These are phyloP conservation scores for Eucalyptus melliodora DNA, from an alignment of 345 rosid species.

Conservation along the genomic window DNA sequence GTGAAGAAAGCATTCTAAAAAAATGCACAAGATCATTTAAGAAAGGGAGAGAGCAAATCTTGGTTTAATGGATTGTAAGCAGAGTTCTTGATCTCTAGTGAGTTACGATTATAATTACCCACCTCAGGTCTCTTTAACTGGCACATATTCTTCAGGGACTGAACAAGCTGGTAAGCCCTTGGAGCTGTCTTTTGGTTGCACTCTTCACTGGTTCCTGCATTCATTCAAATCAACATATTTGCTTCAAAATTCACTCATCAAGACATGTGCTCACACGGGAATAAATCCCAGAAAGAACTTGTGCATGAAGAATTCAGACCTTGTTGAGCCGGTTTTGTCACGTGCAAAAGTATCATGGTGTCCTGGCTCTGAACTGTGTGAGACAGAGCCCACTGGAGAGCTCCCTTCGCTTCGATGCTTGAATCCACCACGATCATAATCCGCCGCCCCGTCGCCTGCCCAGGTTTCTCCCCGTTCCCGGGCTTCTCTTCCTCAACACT, in stretches of 20 bases:
- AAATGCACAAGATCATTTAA: not conserved
- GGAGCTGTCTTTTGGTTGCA: conserved; percentile 28
- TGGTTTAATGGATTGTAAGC: not conserved
- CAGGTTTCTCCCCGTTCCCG: not conserved
- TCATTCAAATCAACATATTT: not conserved
- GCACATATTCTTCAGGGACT: conserved; percentile 47
- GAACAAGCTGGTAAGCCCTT: conserved; percentile 33
- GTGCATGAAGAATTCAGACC: conserved; percentile 5
- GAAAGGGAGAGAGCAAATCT: not conserved
- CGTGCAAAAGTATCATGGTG: conserved; percentile 54
- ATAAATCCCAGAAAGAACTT: not conserved
- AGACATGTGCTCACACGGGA: not conserved
- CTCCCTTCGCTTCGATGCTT: conserved; percentile 64
- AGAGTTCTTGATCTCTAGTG: not conserved
- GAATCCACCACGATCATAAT: conserved; percentile 83
- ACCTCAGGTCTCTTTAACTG: conserved; percentile 82
- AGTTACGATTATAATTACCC: not conserved
- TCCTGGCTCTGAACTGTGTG: conserved; percentile 78
- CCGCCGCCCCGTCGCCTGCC: conserved; percentile 39
- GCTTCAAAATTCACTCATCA: not conserved
- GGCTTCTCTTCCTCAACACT: not conserved
- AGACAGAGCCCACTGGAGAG: conserved; percentile 85
- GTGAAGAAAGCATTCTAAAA: not conserved
- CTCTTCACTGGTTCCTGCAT: conserved; percentile 19
- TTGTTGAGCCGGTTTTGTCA: conserved; percentile 41